Base-by-base conservation (phyloP, 2,329 filamentous ascomycete species). In the Dendrostoma leiphaemia region DNA sequence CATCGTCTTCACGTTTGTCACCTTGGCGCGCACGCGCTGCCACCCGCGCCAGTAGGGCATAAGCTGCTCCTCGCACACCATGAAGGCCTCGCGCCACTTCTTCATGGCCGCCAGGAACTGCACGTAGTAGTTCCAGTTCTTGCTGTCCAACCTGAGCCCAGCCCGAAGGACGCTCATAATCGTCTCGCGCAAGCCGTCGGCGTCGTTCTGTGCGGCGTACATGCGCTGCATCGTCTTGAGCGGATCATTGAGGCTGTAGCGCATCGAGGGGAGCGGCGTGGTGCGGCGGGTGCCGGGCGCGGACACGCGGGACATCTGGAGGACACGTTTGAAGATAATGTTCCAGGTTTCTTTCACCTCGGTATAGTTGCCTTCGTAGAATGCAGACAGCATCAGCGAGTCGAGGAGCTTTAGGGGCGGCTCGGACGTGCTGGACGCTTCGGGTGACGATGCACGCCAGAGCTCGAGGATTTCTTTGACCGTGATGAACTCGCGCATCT, bases 11-110 rank as follows among this genome's bases (percentile, higher is more conserved):
- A 64, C 53, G 19, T 62, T 65, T 47, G 60, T 61, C 32, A 51
- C 59, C 2, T 44, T 49, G 21, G 26, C 34, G 7, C 71, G 71
- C 38, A 65, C 65, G 3, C 60, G 53, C 26, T 64, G 59, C 90
- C 91, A 97, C 23, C 91, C 90, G 10, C 82, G 81, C 81, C 91
- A 96, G 31, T 82, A 77, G 1, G 82, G 79, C 81, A 96, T 95
- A 52, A 97, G 84, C 57, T 84, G 82, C 24, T 77, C 72, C 72
- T 97, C 93, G 66, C 89, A 93, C 48, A 86, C 71, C 21, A 73
- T 66, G 70, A 94, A 96, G 34, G 91, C 91, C 19, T 86, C 77
- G 45, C 82, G 71, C 62, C 81, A 79, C 43, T 80, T 76, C 43
- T 80, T 78, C 51, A 84, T 76, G 13, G 77, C 73, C 23, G 84